Evolutionary conservation across 345 rosid species (phyloP).

Genomic region (Hibiscus tridactylites): DNA sequence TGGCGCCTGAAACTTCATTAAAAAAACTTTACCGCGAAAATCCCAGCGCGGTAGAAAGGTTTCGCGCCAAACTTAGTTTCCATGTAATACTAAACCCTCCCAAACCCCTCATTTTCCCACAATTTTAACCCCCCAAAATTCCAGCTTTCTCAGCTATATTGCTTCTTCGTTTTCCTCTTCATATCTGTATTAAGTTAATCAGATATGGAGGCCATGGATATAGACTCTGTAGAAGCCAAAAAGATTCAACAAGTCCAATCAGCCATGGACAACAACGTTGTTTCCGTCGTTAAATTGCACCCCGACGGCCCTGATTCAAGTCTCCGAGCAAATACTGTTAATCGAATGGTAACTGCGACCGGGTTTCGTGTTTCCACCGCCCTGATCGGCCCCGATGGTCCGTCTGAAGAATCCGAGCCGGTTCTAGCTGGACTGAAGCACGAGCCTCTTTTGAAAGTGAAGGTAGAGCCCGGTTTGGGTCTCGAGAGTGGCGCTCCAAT

Average conservation of each 20-base stretch:
- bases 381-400: background rate
- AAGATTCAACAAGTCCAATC: background rate
- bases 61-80: background rate
- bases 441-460: slow-evolving; percentile 4
- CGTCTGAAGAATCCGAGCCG: background rate
- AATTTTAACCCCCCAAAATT: background rate
- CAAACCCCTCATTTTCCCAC: background rate
- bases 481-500: background rate
- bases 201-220: slow-evolving; percentile 12
- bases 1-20: background rate
- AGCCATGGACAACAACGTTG: background rate
- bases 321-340: slow-evolving; percentile 5
- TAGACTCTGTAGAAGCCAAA: background rate
- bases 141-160: background rate
- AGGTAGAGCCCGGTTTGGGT: slow-evolving; percentile 13
- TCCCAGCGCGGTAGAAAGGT: background rate
- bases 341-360: slow-evolving; percentile 22
- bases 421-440: slow-evolving; percentile 6
- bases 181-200: background rate
- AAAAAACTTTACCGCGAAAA: background rate
- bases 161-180: background rate
- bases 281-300: slow-evolving; percentile 7
- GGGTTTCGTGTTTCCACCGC: slow-evolving; percentile 31
- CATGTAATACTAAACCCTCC: background rate
- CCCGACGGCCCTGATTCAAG: slow-evolving; percentile 2